These are phyloP conservation scores for Trichoderma polysporum DNA, from an alignment of 2,329 filamentous ascomycete genomes.

Conservation along the genomic window DNA sequence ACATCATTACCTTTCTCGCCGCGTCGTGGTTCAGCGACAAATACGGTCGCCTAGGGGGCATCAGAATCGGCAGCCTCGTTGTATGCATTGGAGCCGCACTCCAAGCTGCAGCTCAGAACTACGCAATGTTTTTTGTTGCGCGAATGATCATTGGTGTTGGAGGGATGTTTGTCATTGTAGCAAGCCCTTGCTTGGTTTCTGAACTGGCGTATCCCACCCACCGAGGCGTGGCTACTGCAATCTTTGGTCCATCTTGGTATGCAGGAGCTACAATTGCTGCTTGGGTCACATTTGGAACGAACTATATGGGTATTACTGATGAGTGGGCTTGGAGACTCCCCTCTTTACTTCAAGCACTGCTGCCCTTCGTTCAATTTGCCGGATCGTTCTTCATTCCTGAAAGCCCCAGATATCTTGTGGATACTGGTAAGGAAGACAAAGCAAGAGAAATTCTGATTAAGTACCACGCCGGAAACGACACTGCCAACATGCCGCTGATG, in stretches of 20 bases:
- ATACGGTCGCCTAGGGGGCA: background rate
- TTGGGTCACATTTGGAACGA: conserved; percentile 20
- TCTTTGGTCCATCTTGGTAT: background rate
- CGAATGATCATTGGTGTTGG: conserved; percentile 55
- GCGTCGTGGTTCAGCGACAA: background rate
- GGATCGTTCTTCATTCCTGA: conserved; percentile 38
- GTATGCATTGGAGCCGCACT: conserved; percentile 29
- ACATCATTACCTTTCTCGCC: background rate
- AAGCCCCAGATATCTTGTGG: conserved; percentile 34
- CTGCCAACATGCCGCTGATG: conserved; percentile 38
- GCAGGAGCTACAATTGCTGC: conserved; percentile 10
- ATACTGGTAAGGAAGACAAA: conserved; percentile 33
- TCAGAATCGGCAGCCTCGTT: background rate
- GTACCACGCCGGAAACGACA: conserved; percentile 43
- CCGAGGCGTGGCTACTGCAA: background rate
- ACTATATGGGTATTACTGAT: background rate
- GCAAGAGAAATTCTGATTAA: conserved; percentile 38
- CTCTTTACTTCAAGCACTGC: conserved; percentile 24
- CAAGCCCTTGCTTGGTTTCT: conserved; percentile 28
- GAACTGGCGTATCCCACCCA: conserved; percentile 4
- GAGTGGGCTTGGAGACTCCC: conserved; percentile 28
- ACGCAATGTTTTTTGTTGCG: conserved; percentile 54
- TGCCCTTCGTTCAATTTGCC: conserved; percentile 23
- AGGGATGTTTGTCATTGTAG: conserved; percentile 49
- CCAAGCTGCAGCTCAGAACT: conserved; percentile 31